Evolutionary conservation across 176 grass and related monocot species (phyloP), one percentile per base, ranked within the genome.

Genomic region (Dactylis glomerata): DNA sequence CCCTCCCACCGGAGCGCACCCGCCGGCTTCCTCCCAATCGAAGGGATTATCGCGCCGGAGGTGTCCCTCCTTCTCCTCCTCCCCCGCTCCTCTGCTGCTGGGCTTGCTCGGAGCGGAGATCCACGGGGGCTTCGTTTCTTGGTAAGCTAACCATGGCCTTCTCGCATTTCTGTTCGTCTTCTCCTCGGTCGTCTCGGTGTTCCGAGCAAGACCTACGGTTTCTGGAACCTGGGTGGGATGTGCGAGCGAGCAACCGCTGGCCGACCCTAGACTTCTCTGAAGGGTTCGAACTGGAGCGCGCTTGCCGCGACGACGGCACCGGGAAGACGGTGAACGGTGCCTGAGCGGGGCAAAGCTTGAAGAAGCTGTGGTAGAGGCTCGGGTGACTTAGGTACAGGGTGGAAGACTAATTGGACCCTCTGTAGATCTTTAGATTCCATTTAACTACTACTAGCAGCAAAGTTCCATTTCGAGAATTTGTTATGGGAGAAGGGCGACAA

Each of bases 281-380:
- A 46, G 45, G 46, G 10, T 17, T 46, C 45, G 45, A 54, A 54
- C 1, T 22, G 52, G 52, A 23, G 5, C 52, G 1, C 20, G 52
- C 52, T 17, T 23, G 22, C 10, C 8, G 8, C 52, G 66, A 10
- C 66, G 10, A 37, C 34, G 34, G 66, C 3, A 10, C 19, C 66
- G 19, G 10, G 22, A 40, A 68, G 32, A 68, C 2, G 65, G 20
- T 40, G 32, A 40, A 10, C 33, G 12, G 11, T 34, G 34, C 56
- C 23, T 26, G 23, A 27, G 10, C 66, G 86, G 17, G 82, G 86
- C 56, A 78, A 88, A 88, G 82, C 82, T 61, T 83, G 85, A 93
- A 50, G 85, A 93, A 90, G 82, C 77, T 93, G 78, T 90, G 85
- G 88, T 71, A 82, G 88, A 88, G 88, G 85, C 91, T 86, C 78